Conservation (phyloP, 208 protist species). For the Hexamita inflata region DNA sequence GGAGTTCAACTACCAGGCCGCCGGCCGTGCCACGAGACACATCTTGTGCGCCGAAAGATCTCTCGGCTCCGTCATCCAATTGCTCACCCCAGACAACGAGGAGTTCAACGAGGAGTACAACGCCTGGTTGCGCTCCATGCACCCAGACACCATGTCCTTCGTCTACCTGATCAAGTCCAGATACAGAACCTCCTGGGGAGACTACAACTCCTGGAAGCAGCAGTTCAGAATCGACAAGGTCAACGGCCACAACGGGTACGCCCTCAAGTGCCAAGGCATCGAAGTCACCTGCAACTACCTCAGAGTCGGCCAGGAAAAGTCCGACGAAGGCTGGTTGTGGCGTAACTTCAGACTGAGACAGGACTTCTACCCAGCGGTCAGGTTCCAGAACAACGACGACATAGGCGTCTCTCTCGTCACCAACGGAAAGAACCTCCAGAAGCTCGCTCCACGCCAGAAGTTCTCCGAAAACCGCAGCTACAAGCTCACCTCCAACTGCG, state of each 20-base stretch:
- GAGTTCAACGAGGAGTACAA: constrained; percentile 41
- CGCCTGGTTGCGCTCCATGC: constrained; percentile 29
- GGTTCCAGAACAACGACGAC: constrained; percentile 48
- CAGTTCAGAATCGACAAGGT: constrained; percentile 43
- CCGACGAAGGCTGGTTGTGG: constrained; percentile 24
- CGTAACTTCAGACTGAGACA: constrained; percentile 39
- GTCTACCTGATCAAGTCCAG: constrained; percentile 35
- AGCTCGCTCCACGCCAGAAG: background rate
- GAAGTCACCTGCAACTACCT: constrained; percentile 30
- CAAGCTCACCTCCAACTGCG: constrained; percentile 44
- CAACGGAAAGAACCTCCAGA: background rate
- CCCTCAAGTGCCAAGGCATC: constrained; percentile 35
- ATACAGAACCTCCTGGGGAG: constrained; percentile 31
- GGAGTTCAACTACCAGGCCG: too few relatives aligned
- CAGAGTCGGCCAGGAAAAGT: constrained; percentile 36
- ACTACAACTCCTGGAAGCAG: constrained; percentile 25
- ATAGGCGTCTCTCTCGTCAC: constrained; percentile 42
- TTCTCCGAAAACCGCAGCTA: background rate
- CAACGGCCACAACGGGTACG: constrained; percentile 41
- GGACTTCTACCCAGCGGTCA: constrained; percentile 43
- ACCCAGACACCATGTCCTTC: constrained; percentile 26
- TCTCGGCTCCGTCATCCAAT: constrained; percentile 42
- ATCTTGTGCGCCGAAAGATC: constrained; percentile 27
- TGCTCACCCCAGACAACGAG: constrained; percentile 22
- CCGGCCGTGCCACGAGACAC: background rate